Conservation (phyloP, 495 filamentous ascomycete species). For the Lophiostoma macrostomum region DNA sequence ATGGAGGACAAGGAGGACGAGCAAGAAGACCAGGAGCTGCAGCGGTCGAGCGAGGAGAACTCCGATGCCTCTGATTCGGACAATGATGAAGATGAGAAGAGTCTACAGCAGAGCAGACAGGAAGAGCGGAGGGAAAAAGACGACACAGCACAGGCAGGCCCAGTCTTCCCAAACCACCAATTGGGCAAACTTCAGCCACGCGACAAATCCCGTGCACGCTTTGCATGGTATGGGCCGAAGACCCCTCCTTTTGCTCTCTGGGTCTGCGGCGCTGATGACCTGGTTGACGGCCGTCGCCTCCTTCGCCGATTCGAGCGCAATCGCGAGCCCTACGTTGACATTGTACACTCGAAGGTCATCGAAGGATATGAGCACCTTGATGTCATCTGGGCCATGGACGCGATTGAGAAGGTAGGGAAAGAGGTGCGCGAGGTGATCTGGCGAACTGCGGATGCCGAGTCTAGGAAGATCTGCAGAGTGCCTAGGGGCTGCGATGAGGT, state of each 20-base stretch:
- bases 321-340: constrained; percentile 72
- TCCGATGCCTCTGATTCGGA: no score
- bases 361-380: constrained; percentile 90
- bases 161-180: not conserved
- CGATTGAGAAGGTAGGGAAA: constrained; percentile 74
- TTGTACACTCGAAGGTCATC: constrained; percentile 81
- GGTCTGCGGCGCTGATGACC: constrained; percentile 74
- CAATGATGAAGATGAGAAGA: constrained; percentile 14
- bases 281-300: constrained; percentile 80
- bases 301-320: constrained; percentile 71
- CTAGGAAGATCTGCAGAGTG: constrained; percentile 55
- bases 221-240: constrained; percentile 76
- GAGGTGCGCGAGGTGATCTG: constrained; percentile 83
- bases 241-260: constrained; percentile 86
- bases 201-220: constrained; percentile 32
- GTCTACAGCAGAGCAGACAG: not conserved
- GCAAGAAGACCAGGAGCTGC: constrained; percentile 36
- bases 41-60: constrained; percentile 33
- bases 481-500: constrained; percentile 62
- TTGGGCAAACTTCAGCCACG: not conserved
- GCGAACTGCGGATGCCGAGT: constrained; percentile 60
- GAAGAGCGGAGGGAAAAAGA: constrained; percentile 1
- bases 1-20: constrained; percentile 62
- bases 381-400: constrained; percentile 94
- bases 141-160: not conserved